Conservation (phyloP, 495 filamentous ascomycete genomes). For the Talaromyces wortmannii region DNA sequence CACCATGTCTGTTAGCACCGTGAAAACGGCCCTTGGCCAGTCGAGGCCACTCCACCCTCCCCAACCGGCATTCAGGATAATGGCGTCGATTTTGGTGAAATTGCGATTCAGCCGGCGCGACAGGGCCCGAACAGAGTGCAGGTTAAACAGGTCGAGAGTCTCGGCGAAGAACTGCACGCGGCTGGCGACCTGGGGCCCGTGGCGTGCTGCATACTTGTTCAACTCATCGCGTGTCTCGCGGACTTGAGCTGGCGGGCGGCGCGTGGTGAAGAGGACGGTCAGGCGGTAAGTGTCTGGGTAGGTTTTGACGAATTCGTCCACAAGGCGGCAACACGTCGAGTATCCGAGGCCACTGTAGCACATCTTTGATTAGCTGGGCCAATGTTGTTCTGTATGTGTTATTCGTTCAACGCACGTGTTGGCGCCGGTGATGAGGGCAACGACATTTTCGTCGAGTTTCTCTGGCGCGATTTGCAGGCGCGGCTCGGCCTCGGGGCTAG, state of each 20-base stretch:
- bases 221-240: slow-evolving; percentile 37
- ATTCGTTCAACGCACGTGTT: slow-evolving; percentile 31
- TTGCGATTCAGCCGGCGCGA: slow-evolving; percentile 35
- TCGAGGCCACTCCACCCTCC: slow-evolving; percentile 80
- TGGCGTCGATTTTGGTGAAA: slow-evolving; percentile 66
- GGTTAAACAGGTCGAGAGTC: slow-evolving; percentile 49
- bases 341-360: slow-evolving; percentile 76
- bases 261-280: slow-evolving; percentile 46
- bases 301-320: slow-evolving; percentile 78
- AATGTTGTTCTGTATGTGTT: not conserved
- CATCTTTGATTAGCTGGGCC: not conserved
- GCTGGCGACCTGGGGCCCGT: slow-evolving; percentile 11
- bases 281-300: slow-evolving; percentile 54
- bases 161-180: slow-evolving; percentile 41
- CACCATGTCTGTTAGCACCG: slow-evolving; percentile 56
- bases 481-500: not conserved
- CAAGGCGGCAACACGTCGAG: slow-evolving; percentile 76
- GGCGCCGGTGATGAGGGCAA: slow-evolving; percentile 43
- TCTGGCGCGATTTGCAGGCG: not conserved
- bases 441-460: slow-evolving; percentile 7
- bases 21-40: slow-evolving; percentile 57
- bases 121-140: slow-evolving; percentile 48
- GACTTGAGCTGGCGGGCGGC: slow-evolving; percentile 35
- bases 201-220: slow-evolving; percentile 12
- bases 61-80: slow-evolving; percentile 83